Evolutionary conservation across 768 basidiomycete species (phyloP), one percentile per base, ranked within the genome.

Genomic region (Lactarius quietus): DNA sequence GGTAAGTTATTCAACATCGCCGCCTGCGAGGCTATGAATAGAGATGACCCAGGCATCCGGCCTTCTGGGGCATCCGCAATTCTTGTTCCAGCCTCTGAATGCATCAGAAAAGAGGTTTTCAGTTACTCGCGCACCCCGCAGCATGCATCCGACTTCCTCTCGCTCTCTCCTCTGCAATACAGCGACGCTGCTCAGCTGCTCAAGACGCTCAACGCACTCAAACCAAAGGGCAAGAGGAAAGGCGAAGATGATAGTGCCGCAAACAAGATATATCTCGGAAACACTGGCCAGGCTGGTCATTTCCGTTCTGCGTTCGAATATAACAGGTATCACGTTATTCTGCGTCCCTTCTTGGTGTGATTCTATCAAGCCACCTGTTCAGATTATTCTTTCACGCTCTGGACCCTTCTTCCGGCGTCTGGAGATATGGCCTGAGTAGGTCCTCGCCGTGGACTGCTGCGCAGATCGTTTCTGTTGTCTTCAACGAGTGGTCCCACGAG

Each of bases 161-260:
- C 69, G 14, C 62, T 70, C 3, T 68, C 69, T 15, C 69, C 69
- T n/a, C 61, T 70, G n/a, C 58, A 65, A 35, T 63, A 68, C 26
- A 35, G 41, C 45, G 20, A 26, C 28, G 17, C 39, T 39, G 10
- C 43, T 5, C 63, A 68, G 26, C 57, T 70, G 14, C 28, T 51
- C 31, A 65, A 60, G 14, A 70, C 45, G 64, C 58, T 70, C 20
- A 57, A 12, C 15, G 41, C 56, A 6, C 64, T 65, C 31, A 65
- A 56, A 20, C 68, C 64, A 41, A 65, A 65, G 23, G 48, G 56
- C 14, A 62, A 58, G 43, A 59, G 45, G 43, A 20, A 15, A 12
- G 63, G 59, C 33, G 61, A 61, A 36, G 69, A 70, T 23, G 60
- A 65, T 18, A 69, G 68, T 15, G 26, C 59, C 6, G 59, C 64